These are phyloP conservation scores for Canna indica DNA, from an alignment of 176 grass and related monocot genomes.

Conservation along the genomic window DNA sequence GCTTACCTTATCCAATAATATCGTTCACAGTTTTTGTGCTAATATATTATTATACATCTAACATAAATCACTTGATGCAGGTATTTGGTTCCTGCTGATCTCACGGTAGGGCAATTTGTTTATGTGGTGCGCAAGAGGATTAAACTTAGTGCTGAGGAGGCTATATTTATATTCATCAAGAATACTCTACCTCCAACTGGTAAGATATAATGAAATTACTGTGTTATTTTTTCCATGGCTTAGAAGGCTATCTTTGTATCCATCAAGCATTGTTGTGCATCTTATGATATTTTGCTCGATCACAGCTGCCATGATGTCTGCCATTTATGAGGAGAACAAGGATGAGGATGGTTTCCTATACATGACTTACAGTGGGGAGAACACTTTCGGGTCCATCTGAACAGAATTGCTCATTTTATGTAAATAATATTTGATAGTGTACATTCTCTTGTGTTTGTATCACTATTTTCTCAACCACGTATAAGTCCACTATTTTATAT, in stretches of 20 bases:
- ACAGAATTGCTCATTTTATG: not conserved
- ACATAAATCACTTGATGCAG: constrained; percentile 24
- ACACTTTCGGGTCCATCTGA: constrained; percentile 51
- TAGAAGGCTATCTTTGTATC: too few species aligned
- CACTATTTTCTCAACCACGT: too few species aligned
- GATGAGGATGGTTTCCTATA: constrained; percentile 94
- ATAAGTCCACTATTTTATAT: too few species aligned
- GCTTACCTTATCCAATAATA: too few species aligned
- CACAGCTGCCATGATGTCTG: constrained; percentile 91
- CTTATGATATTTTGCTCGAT: constrained; percentile 1
- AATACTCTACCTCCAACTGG: constrained; percentile 84
- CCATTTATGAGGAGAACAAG: constrained; percentile 85
- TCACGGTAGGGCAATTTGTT: constrained; percentile 92
- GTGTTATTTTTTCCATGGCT: too few species aligned
- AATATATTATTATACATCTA: not conserved
- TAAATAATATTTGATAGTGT: not conserved
- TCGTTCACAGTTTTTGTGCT: not conserved
- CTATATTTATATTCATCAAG: constrained; percentile 94
- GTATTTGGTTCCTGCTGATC: constrained; percentile 89
- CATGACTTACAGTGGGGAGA: constrained; percentile 94
- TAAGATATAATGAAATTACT: constrained; percentile 18
- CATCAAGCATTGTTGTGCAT: too few species aligned
- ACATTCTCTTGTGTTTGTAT: not conserved
- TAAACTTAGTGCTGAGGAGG: constrained; percentile 89
- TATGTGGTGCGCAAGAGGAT: constrained; percentile 93